Base-by-base conservation (phyloP, 257 asterid genomes). In the Forsythia viridissima region DNA sequence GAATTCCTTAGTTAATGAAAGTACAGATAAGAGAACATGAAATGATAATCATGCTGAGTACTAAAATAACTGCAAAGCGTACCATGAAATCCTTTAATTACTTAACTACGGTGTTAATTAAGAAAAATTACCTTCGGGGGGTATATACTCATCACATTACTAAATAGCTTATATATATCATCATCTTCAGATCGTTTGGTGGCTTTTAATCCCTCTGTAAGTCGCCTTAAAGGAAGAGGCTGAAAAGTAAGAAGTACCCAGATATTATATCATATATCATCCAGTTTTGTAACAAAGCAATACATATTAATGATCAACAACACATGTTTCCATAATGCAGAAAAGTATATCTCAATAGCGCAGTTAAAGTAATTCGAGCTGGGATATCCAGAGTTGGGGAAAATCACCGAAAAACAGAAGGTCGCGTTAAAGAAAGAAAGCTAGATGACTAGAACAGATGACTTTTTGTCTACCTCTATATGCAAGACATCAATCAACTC, bases 171-270 rank as follows among this genome's bases (percentile, higher is more conserved):
- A 76, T 84, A 88, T 79, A 93, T 87, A 8, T 89, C 96, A 86
- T 88, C 92, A 76, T 87, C 90, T 69, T 81, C 92, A 74, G 92
- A 88, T 42, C 85, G 92, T 76, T 93, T 92, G 51, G 85, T 83
- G 75, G 88, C 78, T 83, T 82, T 88, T 46, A 95, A 80, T 78
- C 94, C 97, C 85, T 95, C 98, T 13, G 97, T 85, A 77, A 95
- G 96, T 55, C 82, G 87, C 93, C 88, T 92, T 85, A 95, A 78
- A 74, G 97, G 80, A 74, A 95, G 91, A 79, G 98, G 99, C 99
- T 95, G 98, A 76, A 86, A 88, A 80, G 74, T 48, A 74, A 75
- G 61, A 82, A 63, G 79, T 43, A 80, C 18, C 68, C 36, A 7
- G 44, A 57, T 46, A 59, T 51, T 72, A 75, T 21, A 71, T 8